A percentile compares a stretch with the other conserved stretches of the same genome.
Conservation (phyloP, 371 early-diverging fungal species). For the Mucor mucedo region DNA sequence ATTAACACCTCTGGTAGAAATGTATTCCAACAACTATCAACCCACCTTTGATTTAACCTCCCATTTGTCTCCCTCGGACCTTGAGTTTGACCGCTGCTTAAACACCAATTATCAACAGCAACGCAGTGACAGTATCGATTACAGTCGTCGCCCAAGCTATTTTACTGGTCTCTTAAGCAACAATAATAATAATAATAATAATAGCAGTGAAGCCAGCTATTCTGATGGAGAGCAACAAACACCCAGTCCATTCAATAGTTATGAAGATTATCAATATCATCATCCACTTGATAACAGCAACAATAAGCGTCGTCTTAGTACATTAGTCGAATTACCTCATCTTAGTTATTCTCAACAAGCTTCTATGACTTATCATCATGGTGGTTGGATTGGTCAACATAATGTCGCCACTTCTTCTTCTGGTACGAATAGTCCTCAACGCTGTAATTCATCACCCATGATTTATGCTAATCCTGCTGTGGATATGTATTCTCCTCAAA, state of each 20-base stretch:
- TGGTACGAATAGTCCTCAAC: background rate
- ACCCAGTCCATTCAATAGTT: conserved; percentile 31
- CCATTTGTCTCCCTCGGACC: conserved; percentile 18
- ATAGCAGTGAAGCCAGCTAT: conserved; percentile 28
- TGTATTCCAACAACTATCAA: conserved; percentile 19
- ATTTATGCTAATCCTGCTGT: conserved; percentile 30
- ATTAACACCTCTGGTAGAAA: background rate
- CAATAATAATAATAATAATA: conserved; percentile 11
- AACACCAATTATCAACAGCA: conserved; percentile 25
- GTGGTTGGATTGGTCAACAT: conserved; percentile 17
- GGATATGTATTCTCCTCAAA: conserved; percentile 30
- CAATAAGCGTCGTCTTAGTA: conserved; percentile 26
- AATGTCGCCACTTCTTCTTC: conserved; percentile 4
- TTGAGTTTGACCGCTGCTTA: conserved; percentile 23
- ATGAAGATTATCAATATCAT: conserved; percentile 32
- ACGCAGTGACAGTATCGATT: conserved; percentile 36
- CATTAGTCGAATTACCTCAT: conserved; percentile 22
- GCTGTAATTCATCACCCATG: conserved; percentile 25
- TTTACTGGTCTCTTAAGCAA: conserved; percentile 32
- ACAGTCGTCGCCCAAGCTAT: conserved; percentile 34
- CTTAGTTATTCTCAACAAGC: conserved; percentile 3
- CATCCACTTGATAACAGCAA: conserved; percentile 26
- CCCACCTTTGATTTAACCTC: conserved; percentile 24
- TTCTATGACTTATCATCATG: background rate
- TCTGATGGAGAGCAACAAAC: conserved; percentile 33